These are phyloP conservation scores for Quercus wislizeni DNA, from an alignment of 306 rosid species.

Conservation along the genomic window DNA sequence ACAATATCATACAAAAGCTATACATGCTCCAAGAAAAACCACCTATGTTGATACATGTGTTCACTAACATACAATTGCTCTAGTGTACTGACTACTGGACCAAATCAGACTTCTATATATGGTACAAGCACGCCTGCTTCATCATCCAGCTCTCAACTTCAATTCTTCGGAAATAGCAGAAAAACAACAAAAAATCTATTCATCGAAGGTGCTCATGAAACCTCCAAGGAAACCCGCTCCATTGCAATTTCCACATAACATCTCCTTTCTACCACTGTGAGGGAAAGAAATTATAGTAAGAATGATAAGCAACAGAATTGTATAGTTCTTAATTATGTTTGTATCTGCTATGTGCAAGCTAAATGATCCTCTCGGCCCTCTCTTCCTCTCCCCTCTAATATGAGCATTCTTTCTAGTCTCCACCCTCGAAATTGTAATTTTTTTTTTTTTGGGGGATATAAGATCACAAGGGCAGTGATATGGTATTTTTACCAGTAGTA, in stretches of 20 bases:
- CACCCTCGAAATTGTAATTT: not conserved
- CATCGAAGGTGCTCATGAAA: constrained; percentile 55
- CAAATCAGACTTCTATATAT: not conserved
- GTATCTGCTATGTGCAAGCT: not conserved
- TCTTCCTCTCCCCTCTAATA: not conserved
- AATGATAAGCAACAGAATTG: not conserved
- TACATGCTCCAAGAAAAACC: too few species aligned
- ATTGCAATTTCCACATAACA: constrained; percentile 57
- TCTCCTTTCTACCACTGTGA: constrained; percentile 48
- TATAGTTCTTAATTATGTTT: not conserved
- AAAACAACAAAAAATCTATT: constrained; percentile 10
- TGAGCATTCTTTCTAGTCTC: too few species aligned
- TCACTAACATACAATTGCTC: not conserved
- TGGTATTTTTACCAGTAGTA: not conserved
- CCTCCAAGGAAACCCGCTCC: constrained; percentile 58
- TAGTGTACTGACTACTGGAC: not conserved
- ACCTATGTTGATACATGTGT: too few species aligned
- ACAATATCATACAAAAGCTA: not conserved
- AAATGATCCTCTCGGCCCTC: not conserved
- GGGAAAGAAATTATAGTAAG: not conserved
- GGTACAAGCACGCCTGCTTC: not conserved
- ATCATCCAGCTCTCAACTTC: not conserved
- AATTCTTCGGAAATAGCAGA: constrained; percentile 36
- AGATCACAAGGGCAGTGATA: not conserved
- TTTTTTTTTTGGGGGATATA: not conserved